Conservation (phyloP, 106 monocot species). For the Dendrobium huoshanense region DNA sequence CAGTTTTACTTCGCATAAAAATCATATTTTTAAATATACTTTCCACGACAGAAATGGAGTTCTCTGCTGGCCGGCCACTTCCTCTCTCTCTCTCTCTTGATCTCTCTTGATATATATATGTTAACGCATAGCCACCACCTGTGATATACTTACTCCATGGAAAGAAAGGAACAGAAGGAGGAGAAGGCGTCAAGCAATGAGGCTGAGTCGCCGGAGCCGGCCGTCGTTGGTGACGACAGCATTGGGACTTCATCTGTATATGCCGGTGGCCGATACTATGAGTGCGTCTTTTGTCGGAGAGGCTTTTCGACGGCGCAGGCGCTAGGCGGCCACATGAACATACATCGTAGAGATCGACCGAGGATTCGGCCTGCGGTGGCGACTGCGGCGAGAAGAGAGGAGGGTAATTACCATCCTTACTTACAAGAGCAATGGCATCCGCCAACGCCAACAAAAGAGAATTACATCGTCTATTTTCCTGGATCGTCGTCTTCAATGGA, state of each 20-base stretch:
- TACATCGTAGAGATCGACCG: constrained; percentile 20
- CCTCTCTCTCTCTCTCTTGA: background rate
- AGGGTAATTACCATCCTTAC: background rate
- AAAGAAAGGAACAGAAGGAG: background rate
- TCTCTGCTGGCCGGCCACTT: too few species aligned
- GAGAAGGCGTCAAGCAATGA: background rate
- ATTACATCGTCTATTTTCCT: constrained; percentile 2
- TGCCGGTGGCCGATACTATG: constrained; percentile 7
- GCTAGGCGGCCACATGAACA: constrained; percentile 38
- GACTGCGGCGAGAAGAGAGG: background rate
- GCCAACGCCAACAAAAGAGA: background rate
- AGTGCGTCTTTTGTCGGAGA: constrained; percentile 33
- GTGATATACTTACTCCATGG: background rate
- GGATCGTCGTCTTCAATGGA: background rate
- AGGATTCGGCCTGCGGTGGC: background rate
- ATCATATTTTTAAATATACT: too few species aligned
- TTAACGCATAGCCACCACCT: background rate
- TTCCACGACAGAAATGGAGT: too few species aligned
- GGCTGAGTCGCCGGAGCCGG: background rate
- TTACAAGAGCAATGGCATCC: background rate
- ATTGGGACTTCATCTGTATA: background rate
- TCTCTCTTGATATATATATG: background rate
- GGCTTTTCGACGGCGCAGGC: constrained; percentile 35
- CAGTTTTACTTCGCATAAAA: too few species aligned
- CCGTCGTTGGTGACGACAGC: background rate